phyloP scores from a whole-genome alignment of 805 yeast genomes.

The Kazachstania africana region DNA sequence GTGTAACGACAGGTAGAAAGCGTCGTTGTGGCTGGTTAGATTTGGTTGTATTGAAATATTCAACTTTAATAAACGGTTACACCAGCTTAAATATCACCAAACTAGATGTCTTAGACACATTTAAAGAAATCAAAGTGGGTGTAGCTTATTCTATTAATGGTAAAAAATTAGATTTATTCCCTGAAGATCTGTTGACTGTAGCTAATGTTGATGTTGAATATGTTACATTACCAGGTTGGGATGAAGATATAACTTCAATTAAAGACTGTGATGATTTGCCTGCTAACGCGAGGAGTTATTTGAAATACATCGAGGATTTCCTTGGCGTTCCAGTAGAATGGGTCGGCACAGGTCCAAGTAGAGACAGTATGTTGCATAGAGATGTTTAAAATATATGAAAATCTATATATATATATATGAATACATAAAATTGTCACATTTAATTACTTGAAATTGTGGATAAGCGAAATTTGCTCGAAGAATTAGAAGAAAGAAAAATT shows the following conservation, averaged over 20 bases:
- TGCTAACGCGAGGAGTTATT: slow-evolving; percentile 72
- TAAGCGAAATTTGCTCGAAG: too few relatives aligned
- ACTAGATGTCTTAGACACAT: slow-evolving; percentile 85
- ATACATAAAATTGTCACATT: too few relatives aligned
- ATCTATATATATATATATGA: too few relatives aligned
- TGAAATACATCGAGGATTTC: slow-evolving; percentile 76
- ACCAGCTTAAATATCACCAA: slow-evolving; percentile 90
- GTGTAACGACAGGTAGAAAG: slow-evolving; percentile 98
- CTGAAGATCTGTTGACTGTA: slow-evolving; percentile 75
- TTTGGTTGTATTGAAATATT: slow-evolving; percentile 85
- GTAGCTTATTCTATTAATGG: slow-evolving; percentile 76
- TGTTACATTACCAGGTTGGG: slow-evolving; percentile 91
- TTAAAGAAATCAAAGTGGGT: slow-evolving; percentile 81
- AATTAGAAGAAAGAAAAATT: too few relatives aligned
- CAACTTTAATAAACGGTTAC: slow-evolving; percentile 87
- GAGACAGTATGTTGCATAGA: slow-evolving; percentile 80
- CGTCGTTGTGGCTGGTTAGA: slow-evolving; percentile 99
- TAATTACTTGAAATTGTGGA: too few relatives aligned
- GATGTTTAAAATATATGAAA: slow-evolving; percentile 7
- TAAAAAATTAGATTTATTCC: slow-evolving; percentile 65
- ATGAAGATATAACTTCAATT: slow-evolving; percentile 64
- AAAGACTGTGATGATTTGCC: slow-evolving; percentile 71
- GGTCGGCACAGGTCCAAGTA: slow-evolving; percentile 98
- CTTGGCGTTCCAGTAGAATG: slow-evolving; percentile 79
- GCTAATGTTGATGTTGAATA: slow-evolving; percentile 90